Conservation (phyloP, 805 yeast genomes). For the Suhomyces faveliae region DNA sequence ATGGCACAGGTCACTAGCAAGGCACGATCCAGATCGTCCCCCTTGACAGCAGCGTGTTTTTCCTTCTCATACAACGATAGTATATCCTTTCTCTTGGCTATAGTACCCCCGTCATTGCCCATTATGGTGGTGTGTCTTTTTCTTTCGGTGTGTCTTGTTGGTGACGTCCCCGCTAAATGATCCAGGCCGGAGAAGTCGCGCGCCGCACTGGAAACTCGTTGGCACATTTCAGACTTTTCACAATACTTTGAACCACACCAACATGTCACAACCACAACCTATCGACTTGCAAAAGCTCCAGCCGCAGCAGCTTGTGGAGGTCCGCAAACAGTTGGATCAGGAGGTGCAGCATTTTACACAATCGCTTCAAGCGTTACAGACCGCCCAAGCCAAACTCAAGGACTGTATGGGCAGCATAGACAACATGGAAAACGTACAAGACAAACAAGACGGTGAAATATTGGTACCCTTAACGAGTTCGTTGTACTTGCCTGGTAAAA, state of each 20-base stretch:
- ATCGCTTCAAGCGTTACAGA: constrained; percentile 76
- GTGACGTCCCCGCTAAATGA: background rate
- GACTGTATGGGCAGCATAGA: constrained; percentile 77
- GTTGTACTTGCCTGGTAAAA: constrained; percentile 82
- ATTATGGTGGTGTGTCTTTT: constrained; percentile 8
- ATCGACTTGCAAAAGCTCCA: constrained; percentile 64
- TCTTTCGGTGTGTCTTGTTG: no score
- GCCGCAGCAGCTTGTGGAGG: constrained; percentile 80
- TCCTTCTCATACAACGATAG: constrained; percentile 25
- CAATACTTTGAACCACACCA: background rate
- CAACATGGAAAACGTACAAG: constrained; percentile 38
- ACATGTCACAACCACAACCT: constrained; percentile 1
- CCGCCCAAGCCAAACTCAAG: constrained; percentile 77
- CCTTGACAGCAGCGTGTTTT: constrained; percentile 8
- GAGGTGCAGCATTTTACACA: constrained; percentile 84
- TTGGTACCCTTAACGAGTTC: constrained; percentile 89
- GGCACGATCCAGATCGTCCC: constrained; percentile 18
- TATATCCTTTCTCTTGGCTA: constrained; percentile 57
- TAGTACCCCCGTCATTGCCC: constrained; percentile 71
- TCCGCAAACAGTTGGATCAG: constrained; percentile 78
- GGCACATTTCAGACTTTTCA: constrained; percentile 1
- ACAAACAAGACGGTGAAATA: constrained; percentile 39
- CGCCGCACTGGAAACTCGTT: background rate
- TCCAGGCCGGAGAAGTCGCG: background rate
- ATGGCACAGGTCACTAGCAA: constrained; percentile 51